A percentile compares a stretch with the other conserved stretches of the same genome.
Conservation (phyloP, 495 filamentous ascomycete genomes). For the Saxophila tyrrhenica region DNA sequence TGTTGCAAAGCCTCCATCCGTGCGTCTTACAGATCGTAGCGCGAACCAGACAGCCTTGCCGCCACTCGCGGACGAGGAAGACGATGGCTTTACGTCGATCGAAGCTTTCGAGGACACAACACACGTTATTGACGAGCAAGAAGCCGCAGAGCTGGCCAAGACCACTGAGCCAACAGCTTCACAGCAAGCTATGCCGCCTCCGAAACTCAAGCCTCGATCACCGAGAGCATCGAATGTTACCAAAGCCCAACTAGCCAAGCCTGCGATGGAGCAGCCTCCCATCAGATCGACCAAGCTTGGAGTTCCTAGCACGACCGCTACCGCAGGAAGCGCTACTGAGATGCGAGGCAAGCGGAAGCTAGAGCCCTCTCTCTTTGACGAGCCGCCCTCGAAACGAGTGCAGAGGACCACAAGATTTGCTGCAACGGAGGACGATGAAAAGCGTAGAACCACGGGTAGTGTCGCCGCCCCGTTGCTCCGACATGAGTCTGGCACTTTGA, state of each 20-base stretch:
- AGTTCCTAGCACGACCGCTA: too few relatives aligned
- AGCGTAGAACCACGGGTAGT: too few relatives aligned
- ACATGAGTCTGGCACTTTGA: too few relatives aligned
- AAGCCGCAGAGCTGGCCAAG: not conserved
- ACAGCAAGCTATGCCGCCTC: constrained; percentile 12
- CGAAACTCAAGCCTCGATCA: not conserved
- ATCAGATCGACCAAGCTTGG: too few relatives aligned
- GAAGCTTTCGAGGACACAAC: constrained; percentile 1
- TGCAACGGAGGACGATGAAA: too few relatives aligned
- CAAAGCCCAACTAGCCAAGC: not conserved
- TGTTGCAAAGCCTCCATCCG: not conserved
- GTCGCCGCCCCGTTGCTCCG: too few relatives aligned
- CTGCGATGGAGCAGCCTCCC: not conserved
- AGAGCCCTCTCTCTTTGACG: too few relatives aligned
- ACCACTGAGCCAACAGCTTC: constrained; percentile 3
- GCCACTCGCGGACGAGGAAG: not conserved
- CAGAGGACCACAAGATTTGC: too few relatives aligned
- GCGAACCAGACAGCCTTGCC: not conserved
- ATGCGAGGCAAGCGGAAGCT: too few relatives aligned
- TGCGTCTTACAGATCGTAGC: not conserved
- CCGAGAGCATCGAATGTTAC: not conserved
- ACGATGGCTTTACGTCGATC: not conserved
- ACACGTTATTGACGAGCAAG: not conserved
- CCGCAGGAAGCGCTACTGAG: too few relatives aligned
- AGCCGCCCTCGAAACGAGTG: too few relatives aligned